Evolutionary conservation across 106 monocot genomes (phyloP), one percentile per base, ranked within the genome.

Genomic region (Amphibolis antarctica): DNA sequence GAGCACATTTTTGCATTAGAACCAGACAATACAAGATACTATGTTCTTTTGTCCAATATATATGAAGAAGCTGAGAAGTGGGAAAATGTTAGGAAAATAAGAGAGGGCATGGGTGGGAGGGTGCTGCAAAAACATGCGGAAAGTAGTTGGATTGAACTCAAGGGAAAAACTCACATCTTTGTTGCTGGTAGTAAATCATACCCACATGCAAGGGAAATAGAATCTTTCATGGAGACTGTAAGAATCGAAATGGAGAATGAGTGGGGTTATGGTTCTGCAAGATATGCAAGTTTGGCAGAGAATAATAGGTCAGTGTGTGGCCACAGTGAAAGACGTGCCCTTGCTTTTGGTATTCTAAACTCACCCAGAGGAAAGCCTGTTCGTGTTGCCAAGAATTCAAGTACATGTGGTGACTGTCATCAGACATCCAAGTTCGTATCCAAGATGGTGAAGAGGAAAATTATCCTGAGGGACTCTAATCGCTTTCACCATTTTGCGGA

Each of bases 351-450:
- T 44, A 49, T 92, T 69, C 45, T 92, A 20, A 79, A 83, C 18
- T 68, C 72, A 52, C 52, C 74, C 6, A 53, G 63, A 10, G 81
- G 75, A 42, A 62, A 72, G 52, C 44, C 81, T 10, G 66, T 92
- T 11, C 55, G 92, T n/a, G 77, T 92, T 46, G 71, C 77, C 9
- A 92, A 92, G 79, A 92, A 92, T 28, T 81, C 82, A 10, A 59
- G 69, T 1, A 86, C 86, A 78, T 92, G 92, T 57, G 81, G 77
- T 69, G 86, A 92, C 65, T 92, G 86, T 46, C 92, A 92, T 48
- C 67, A 69, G 27, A 68, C 72, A 53, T 43, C 67, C 13, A 92
- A 92, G 67, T 69, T 72, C 61, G 63, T 92, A 44, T 92, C 92
- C 2, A 10, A 65, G 47, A 46, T 92, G 64, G 77, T 78, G 0